These are phyloP conservation scores for Oryza officinalis DNA, from an alignment of 176 grass and related monocot species.

Conservation along the genomic window DNA sequence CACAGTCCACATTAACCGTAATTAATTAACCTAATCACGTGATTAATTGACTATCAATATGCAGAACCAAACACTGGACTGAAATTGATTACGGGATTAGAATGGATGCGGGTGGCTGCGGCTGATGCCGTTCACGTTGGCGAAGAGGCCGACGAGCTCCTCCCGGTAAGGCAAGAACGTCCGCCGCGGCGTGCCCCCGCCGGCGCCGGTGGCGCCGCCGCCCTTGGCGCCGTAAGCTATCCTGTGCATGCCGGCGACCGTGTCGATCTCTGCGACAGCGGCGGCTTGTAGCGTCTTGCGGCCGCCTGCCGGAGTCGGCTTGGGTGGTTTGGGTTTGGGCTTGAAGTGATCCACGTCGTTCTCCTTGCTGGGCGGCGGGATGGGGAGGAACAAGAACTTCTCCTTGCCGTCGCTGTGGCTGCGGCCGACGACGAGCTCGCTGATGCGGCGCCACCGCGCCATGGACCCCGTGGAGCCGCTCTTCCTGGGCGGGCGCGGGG, in stretches of 20 bases:
- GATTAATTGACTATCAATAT: background rate
- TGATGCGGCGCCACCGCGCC: constrained; percentile 79
- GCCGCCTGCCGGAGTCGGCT: background rate
- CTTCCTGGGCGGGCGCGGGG: constrained; percentile 37
- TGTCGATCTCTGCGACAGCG: constrained; percentile 14
- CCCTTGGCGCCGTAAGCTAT: constrained; percentile 43
- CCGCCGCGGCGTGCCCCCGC: constrained; percentile 34
- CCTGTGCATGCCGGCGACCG: constrained; percentile 38
- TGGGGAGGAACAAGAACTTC: constrained; percentile 83
- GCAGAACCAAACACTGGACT: background rate
- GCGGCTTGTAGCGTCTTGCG: background rate
- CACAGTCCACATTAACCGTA: background rate
- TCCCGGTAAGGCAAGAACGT: constrained; percentile 82
- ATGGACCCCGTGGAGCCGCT: constrained; percentile 86
- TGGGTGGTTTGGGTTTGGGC: background rate
- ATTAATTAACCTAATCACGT: background rate
- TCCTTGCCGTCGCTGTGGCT: constrained; percentile 96
- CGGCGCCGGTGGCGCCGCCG: background rate
- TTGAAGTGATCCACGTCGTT: background rate
- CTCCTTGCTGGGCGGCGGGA: background rate
- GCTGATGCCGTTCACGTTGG: constrained; percentile 52
- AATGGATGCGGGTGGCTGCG: constrained; percentile 48
- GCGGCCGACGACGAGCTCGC: constrained; percentile 71
- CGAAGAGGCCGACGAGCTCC: constrained; percentile 63
- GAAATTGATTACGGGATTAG: background rate